These are phyloP conservation scores for Teratosphaeria pseudoeucalypti DNA, from an alignment of 2,329 filamentous ascomycete genomes.

Conservation along the genomic window DNA sequence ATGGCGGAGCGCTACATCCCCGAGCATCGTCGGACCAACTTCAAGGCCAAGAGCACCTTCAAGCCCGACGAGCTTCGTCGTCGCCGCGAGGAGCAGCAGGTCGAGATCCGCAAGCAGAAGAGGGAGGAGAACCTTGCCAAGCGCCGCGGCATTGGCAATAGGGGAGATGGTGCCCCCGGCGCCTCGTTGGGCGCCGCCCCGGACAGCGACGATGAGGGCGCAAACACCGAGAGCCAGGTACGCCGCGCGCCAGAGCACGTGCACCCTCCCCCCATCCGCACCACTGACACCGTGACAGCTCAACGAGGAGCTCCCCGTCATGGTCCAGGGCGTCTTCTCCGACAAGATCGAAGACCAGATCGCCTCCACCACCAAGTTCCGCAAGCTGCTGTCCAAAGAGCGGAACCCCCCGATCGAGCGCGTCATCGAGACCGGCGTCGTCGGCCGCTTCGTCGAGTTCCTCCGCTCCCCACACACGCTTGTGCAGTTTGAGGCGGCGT, in stretches of 20 bases:
- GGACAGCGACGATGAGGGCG: conserved; percentile 95
- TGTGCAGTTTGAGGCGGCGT: conserved; percentile 97
- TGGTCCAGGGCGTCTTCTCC: conserved; percentile 96
- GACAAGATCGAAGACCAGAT: conserved; percentile 98
- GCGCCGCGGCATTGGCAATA: conserved; percentile 81
- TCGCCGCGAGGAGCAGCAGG: conserved; percentile 96
- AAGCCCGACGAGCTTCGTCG: conserved; percentile 98
- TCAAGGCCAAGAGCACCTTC: conserved; percentile 99
- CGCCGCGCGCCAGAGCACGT: conserved; percentile 20
- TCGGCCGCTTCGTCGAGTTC: conserved; percentile 95
- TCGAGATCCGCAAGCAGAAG: conserved; percentile 98
- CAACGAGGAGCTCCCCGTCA: conserved; percentile 94
- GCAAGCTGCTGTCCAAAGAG: conserved; percentile 96
- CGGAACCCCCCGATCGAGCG: conserved; percentile 98
- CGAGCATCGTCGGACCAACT: conserved; percentile 97
- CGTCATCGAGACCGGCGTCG: conserved; percentile 97
- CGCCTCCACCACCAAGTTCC: conserved; percentile 93
- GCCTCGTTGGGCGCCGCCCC: conserved; percentile 77
- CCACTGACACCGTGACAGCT: conserved; percentile 47
- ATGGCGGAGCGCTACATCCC: conserved; percentile 99
- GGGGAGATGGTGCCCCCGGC: conserved; percentile 59
- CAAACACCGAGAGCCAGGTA: conserved; percentile 94
- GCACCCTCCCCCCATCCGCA: too few relatives aligned
- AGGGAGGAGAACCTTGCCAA: conserved; percentile 98
- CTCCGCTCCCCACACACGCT: conserved; percentile 94